Conservation (phyloP, 192 early-diverging fungal genomes). For the Phlyctochytrium arcticum region DNA sequence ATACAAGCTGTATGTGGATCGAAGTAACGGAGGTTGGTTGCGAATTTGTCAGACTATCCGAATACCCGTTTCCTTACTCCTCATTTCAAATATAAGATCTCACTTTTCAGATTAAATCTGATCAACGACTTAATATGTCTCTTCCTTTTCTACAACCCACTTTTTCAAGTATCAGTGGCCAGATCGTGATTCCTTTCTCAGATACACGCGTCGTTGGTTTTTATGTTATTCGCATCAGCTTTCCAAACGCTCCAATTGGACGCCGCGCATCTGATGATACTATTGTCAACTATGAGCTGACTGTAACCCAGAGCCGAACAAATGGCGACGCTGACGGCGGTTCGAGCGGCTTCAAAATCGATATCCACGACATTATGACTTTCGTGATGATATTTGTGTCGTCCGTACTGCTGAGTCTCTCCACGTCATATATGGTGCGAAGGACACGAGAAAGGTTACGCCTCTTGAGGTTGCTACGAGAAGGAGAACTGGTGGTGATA, state of each 20-base stretch:
- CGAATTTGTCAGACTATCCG: background rate
- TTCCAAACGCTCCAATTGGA: too few species aligned
- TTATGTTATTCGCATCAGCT: conserved; percentile 9
- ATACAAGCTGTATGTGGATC: too few species aligned
- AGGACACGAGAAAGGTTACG: conserved; percentile 13
- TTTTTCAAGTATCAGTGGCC: background rate
- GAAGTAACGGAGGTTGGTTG: background rate
- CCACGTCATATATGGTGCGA: conserved; percentile 1
- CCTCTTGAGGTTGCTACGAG: conserved; percentile 5
- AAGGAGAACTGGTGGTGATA: conserved; percentile 10
- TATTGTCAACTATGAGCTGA: too few species aligned
- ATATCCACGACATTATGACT: conserved; percentile 6
- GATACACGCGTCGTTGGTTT: conserved; percentile 6
- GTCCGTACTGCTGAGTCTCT: background rate
- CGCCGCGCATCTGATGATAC: too few species aligned
- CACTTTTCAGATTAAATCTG: background rate
- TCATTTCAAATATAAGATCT: background rate
- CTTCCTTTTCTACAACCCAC: background rate
- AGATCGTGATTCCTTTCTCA: background rate
- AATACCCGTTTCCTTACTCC: background rate
- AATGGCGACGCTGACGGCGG: too few species aligned
- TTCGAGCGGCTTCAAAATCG: background rate
- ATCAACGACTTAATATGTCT: background rate
- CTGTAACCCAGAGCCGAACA: too few species aligned
- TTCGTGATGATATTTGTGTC: conserved; percentile 23